Evolutionary conservation across 331 rosid species (phyloP).

Genomic region (Telfairia occidentalis): DNA sequence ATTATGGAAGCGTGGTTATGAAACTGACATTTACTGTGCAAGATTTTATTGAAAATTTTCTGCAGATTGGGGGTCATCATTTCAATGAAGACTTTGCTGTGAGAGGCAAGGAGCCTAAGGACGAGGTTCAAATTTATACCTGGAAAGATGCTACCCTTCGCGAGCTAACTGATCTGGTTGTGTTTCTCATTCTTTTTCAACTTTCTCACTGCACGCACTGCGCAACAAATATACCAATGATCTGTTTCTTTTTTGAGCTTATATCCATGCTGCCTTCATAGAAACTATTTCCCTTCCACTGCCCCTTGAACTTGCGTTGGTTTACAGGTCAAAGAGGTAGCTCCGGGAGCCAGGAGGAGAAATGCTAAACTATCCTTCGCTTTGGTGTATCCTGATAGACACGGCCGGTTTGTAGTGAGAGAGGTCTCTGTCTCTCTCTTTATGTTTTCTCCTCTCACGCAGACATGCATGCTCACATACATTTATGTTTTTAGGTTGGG

Average conservation of each 20-base stretch:
- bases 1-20: background rate
- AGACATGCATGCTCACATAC: background rate
- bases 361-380: constrained; percentile 84
- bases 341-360: constrained; percentile 78
- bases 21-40: background rate
- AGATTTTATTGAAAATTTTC: background rate
- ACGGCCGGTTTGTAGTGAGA: constrained; percentile 68
- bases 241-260: background rate
- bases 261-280: background rate
- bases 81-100: constrained; percentile 64
- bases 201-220: background rate
- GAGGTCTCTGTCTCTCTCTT: constrained; percentile 32
- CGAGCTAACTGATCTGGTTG: constrained; percentile 81
- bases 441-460: background rate
- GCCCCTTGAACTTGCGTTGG: background rate
- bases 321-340: constrained; percentile 79
- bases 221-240: background rate
- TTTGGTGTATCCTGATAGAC: constrained; percentile 85
- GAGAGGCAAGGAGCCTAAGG: constrained; percentile 89
- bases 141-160: constrained; percentile 97
- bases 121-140: constrained; percentile 96
- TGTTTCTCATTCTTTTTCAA: background rate
- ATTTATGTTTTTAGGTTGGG: background rate
- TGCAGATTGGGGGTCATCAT: constrained; percentile 67
- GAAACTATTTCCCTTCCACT: background rate